Conservation (phyloP, 306 rosid species). For the Citrullus mucosospermus region DNA sequence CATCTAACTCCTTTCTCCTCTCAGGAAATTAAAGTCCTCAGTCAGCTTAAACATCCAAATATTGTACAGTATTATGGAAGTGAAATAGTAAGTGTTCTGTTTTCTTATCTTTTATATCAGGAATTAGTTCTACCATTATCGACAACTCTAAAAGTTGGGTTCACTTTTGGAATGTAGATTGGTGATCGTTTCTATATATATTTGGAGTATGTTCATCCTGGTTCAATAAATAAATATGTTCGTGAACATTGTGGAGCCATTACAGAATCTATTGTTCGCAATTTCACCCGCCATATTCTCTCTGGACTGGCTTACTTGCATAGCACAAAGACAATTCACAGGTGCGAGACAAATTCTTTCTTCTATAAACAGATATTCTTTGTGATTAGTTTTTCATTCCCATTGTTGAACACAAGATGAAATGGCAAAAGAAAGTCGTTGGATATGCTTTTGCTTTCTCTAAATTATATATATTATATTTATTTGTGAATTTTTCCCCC, state of each 20-base stretch:
- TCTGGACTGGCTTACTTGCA: slow-evolving; percentile 78
- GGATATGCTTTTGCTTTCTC: background rate
- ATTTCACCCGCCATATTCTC: slow-evolving; percentile 72
- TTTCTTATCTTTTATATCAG: background rate
- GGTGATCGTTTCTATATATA: slow-evolving; percentile 70
- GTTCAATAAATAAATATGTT: slow-evolving; percentile 67
- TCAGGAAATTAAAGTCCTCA: slow-evolving; percentile 82
- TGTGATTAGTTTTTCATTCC: background rate
- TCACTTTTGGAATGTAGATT: slow-evolving; percentile 30
- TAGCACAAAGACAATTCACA: slow-evolving; percentile 61
- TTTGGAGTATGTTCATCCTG: slow-evolving; percentile 84
- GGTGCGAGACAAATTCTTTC: slow-evolving; percentile 24
- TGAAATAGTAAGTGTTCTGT: slow-evolving; percentile 47
- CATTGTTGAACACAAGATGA: background rate
- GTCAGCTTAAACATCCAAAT: slow-evolving; percentile 63
- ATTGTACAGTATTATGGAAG: slow-evolving; percentile 87
- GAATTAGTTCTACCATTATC: background rate
- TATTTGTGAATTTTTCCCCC: background rate
- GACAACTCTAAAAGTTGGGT: slow-evolving; percentile 3
- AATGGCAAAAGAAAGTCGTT: background rate
- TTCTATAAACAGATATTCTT: background rate
- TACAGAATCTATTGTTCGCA: slow-evolving; percentile 79
- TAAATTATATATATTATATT: background rate
- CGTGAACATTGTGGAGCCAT: slow-evolving; percentile 58
- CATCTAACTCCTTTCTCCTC: slow-evolving; percentile 18